Base-by-base conservation (phyloP, 306 rosid species). In the Dicorynia guianensis region DNA sequence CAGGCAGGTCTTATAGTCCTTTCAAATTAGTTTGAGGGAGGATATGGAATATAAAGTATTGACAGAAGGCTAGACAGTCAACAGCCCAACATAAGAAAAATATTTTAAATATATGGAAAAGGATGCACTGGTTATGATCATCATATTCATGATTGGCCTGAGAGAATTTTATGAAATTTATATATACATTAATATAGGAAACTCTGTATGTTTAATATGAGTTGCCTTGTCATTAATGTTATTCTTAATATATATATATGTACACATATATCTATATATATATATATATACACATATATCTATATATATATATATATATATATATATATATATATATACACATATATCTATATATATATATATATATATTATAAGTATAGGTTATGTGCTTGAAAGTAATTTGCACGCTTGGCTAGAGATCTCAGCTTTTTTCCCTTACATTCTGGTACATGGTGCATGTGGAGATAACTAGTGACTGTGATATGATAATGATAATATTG, bases 21-120 rank as follows among this genome's bases (percentile, higher is more conserved):
- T 67, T 72, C 78, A 72, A 69, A 54, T 69, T 49, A 57, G 53
- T 48, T 39, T 14, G 58, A 43, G 64, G 49, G 62, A 30, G 71
- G 62, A 63, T 69, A 71, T 52, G 50, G 20, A 17, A 7, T 39
- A 57, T 59, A 34, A 50, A 3, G 34, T 58, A 63, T 43, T 78
- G 36, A 72, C 46, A 14, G 70, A 69, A 57, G 36, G 39, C 49
- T 76, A 67, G 75, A 60, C 46, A 66, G 65, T 74, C 34, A 67
- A 38, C 60, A 39, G 4, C 63, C 54, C 53, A 47, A 43, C 74
- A 36, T 63, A 44, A 38, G 17, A 30, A 78, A 57, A 61, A 61
- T 25, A 39, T 20, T 53, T 52, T 14, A 66, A 58, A 49, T 49
- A n/a, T 67, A 25, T 67, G 63, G 63, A 67, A 18, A 40, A 58